phyloP scores from a whole-genome alignment of 75 land plant species.

The Pseudotsuga menziesii region DNA sequence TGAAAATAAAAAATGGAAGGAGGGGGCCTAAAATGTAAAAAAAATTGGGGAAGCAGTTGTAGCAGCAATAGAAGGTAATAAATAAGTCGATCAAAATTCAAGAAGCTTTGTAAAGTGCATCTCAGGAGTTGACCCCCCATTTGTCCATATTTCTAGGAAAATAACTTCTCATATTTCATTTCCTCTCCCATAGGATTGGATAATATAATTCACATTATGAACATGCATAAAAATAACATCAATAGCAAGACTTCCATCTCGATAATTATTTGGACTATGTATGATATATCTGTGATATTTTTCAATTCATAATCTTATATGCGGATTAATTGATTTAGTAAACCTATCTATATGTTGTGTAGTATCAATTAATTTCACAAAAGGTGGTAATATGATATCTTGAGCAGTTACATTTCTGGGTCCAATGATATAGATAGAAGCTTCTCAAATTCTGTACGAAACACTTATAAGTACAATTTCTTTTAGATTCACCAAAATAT shows the following conservation, averaged over 20 bases:
- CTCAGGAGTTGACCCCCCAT: slow-evolving; percentile 25
- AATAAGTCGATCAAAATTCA: slow-evolving; percentile 20
- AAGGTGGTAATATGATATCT: too few species aligned
- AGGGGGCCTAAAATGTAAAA: too few species aligned
- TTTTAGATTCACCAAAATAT: slow-evolving; percentile 19
- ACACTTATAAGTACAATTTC: slow-evolving; percentile 12
- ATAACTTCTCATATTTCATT: slow-evolving; percentile 17
- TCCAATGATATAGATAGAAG: too few species aligned
- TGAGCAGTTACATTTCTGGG: too few species aligned
- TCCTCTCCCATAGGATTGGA: slow-evolving; percentile 21
- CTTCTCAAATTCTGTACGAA: background rate
- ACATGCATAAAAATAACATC: slow-evolving; percentile 25
- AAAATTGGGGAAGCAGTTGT: too few species aligned
- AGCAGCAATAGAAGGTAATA: slow-evolving; percentile 22
- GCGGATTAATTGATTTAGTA: too few species aligned
- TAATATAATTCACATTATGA: slow-evolving; percentile 19
- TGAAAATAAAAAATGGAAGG: too few species aligned
- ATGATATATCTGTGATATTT: too few species aligned
- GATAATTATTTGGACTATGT: background rate
- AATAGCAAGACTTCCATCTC: slow-evolving; percentile 4
- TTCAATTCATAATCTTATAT: too few species aligned
- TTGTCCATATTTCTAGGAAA: slow-evolving; percentile 9
- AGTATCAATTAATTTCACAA: too few species aligned
- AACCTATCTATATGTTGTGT: too few species aligned
- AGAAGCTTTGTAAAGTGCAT: slow-evolving; percentile 23